These are phyloP conservation scores for Coriolopsis trogii DNA, from an alignment of 1,284 basidiomycete species.

Conservation along the genomic window DNA sequence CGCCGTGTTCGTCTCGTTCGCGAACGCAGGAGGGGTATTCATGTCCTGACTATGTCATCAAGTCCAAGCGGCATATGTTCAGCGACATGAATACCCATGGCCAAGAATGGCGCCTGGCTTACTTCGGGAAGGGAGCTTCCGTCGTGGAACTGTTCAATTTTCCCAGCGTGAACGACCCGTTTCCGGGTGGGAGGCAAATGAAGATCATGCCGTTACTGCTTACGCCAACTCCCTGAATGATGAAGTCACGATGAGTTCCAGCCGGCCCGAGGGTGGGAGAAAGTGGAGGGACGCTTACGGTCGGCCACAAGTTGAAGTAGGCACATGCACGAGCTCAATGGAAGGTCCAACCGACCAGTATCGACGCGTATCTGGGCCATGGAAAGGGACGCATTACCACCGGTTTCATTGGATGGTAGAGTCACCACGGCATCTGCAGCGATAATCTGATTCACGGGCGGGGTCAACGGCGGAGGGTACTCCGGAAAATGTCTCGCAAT, in stretches of 20 bases:
- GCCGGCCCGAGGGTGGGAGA: neutral
- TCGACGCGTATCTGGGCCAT: constrained; percentile 21
- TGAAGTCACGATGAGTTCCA: neutral
- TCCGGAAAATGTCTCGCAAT: constrained; percentile 21
- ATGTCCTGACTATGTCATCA: constrained; percentile 20
- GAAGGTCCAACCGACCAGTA: constrained; percentile 22
- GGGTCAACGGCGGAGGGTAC: constrained; percentile 25
- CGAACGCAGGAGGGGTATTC: constrained; percentile 27
- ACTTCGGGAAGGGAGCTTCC: constrained; percentile 26
- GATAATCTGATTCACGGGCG: constrained; percentile 24
- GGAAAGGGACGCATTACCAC: constrained; percentile 12
- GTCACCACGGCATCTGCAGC: constrained; percentile 16
- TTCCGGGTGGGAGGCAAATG: constrained; percentile 26
- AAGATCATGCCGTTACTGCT: constrained; percentile 24
- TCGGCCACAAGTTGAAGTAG: constrained; percentile 26
- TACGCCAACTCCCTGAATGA: constrained; percentile 24
- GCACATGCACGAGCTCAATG: constrained; percentile 26
- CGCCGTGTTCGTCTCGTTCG: constrained; percentile 19
- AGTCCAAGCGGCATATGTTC: too few relatives aligned
- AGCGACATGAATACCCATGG: too few relatives aligned
- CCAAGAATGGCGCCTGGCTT: neutral
- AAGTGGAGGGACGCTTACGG: constrained; percentile 11
- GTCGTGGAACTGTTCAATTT: constrained; percentile 23
- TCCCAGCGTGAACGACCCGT: constrained; percentile 28
- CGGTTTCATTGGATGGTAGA: constrained; percentile 12